Conservation (phyloP, 805 yeast genomes). For the Danielozyma ontarioensis region DNA sequence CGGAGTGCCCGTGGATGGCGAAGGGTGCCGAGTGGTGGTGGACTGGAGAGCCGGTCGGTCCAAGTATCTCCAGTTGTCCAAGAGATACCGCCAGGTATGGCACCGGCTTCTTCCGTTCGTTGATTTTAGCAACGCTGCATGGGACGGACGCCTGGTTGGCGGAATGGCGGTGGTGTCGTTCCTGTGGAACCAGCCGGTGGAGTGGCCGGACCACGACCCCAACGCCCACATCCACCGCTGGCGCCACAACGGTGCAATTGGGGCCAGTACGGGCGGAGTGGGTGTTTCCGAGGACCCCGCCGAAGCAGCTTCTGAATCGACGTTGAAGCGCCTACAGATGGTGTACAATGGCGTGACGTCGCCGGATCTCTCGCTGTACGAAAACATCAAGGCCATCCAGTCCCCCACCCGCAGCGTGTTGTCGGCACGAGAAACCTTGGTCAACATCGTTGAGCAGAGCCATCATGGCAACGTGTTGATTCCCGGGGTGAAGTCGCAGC, state of each 20-base stretch:
- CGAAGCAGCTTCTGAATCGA: no score
- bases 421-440: conserved; percentile 13
- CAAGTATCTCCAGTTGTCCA: conserved; percentile 21
- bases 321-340: conserved; percentile 18
- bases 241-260: no score
- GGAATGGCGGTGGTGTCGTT: no score
- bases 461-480: neutral
- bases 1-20: conserved; percentile 41
- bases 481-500: conserved; percentile 43
- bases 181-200: no score
- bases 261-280: no score
- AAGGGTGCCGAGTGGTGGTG: conserved; percentile 23
- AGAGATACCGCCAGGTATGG: conserved; percentile 26
- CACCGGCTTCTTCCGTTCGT: conserved; percentile 29
- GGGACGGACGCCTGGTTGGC: conserved; percentile 29
- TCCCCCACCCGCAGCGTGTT: conserved; percentile 3
- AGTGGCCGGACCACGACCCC: no score
- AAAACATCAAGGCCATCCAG: conserved; percentile 3
- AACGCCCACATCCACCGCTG: no score
- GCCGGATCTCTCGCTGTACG: conserved; percentile 17
- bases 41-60: conserved; percentile 32
- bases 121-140: conserved; percentile 37
- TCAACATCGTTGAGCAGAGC: conserved; percentile 6
- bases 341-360: conserved; percentile 33
- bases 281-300: no score